Conservation (phyloP, 192 early-diverging fungal genomes). For the Linnemannia zychae region DNA sequence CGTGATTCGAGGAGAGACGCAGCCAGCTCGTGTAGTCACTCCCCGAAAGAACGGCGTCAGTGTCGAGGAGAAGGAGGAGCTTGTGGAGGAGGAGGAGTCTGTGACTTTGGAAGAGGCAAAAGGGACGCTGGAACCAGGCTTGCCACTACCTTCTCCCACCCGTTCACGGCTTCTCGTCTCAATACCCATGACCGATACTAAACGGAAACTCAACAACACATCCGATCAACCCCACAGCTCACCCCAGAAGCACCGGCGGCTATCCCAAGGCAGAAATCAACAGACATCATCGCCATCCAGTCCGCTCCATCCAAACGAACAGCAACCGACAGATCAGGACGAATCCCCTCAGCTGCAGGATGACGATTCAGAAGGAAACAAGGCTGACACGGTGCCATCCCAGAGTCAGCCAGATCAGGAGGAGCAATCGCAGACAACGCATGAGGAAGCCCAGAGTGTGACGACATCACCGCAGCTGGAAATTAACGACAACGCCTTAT, state of each 20-base stretch:
- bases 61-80: neutral
- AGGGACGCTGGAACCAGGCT: neutral
- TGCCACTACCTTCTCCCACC: neutral
- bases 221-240: neutral
- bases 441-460: neutral
- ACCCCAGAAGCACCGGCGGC: slow-evolving; percentile 10
- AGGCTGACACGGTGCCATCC: neutral
- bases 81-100: neutral
- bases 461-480: neutral
- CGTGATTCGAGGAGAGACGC: neutral
- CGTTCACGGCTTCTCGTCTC: slow-evolving; percentile 11
- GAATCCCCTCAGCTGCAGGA: neutral
- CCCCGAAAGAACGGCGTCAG: neutral
- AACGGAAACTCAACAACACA: slow-evolving; percentile 1
- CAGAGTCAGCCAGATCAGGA: neutral
- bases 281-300: neutral
- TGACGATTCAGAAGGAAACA: neutral
- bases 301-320: neutral
- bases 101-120: neutral
- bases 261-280: neutral
- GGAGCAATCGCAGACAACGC: neutral
- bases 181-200: slow-evolving; percentile 14
- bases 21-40: neutral
- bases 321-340: neutral
- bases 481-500: neutral